Percentiles rank a stretch among this genome's conserved stretches.
Evolutionary conservation across 805 yeast genomes (phyloP).

Genomic region (Saturnispora quitensis): DNA sequence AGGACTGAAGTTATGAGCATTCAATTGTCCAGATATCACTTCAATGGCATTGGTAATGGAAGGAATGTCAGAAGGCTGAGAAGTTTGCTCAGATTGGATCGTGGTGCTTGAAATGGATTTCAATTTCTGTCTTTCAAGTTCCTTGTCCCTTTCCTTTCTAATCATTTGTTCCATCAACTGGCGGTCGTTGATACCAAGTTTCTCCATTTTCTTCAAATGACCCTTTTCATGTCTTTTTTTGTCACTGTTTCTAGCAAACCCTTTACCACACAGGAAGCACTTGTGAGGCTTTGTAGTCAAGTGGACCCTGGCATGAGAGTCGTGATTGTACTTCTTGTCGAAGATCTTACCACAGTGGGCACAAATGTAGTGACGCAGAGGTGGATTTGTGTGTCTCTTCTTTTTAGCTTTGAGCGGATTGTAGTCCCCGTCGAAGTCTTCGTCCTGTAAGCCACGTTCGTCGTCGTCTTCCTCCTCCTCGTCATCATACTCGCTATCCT

Average conservation of each 20-base stretch:
- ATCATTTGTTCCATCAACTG: constrained; percentile 9
- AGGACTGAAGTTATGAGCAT: constrained; percentile 3
- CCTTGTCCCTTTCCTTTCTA: constrained; percentile 8
- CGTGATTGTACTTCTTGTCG: constrained; percentile 13
- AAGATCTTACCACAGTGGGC: constrained; percentile 13
- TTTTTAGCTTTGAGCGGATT: not conserved
- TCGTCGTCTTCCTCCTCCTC: not conserved
- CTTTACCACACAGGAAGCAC: constrained; percentile 12
- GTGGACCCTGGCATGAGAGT: constrained; percentile 14
- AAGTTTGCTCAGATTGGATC: not conserved
- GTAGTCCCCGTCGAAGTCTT: constrained; percentile 4
- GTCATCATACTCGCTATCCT: not conserved
- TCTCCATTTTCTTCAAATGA: constrained; percentile 8
- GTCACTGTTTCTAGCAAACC: constrained; percentile 14
- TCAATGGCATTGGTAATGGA: constrained; percentile 7
- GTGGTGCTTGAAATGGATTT: constrained; percentile 6
- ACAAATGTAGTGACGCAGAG: constrained; percentile 8
- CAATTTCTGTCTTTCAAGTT: constrained; percentile 8
- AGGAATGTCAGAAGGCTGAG: constrained; percentile 1
- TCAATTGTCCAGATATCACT: constrained; percentile 7
- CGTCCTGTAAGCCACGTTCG: not conserved
- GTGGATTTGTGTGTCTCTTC: not conserved
- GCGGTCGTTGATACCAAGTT: constrained; percentile 6
- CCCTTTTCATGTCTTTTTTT: constrained; percentile 13
- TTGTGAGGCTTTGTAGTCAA: constrained; percentile 11